phyloP scores from a whole-genome alignment of 2,329 filamentous ascomycete species.

The Exophiala aquamarina region DNA sequence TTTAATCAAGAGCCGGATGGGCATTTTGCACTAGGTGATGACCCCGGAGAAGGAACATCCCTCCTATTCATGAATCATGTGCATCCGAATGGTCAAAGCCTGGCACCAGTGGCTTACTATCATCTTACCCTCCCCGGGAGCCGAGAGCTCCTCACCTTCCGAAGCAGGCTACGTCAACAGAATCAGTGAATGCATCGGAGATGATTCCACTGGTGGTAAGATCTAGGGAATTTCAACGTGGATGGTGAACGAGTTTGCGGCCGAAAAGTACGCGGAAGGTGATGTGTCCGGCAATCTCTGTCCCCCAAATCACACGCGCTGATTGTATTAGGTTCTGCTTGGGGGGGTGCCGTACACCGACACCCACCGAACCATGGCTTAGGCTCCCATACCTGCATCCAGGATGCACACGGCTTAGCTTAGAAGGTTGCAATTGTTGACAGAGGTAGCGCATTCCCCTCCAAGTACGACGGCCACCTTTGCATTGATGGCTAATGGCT shows the following conservation, averaged over 20 bases:
- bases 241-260: constrained; percentile 62
- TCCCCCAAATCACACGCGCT: no score
- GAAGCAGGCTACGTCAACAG: constrained; percentile 48
- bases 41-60: constrained; percentile 54
- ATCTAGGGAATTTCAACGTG: constrained; percentile 56
- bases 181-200: constrained; percentile 54
- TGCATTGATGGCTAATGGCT: constrained; percentile 12
- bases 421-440: constrained; percentile 37
- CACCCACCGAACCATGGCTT: constrained; percentile 37
- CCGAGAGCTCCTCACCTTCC: constrained; percentile 38
- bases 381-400: constrained; percentile 38
- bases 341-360: constrained; percentile 39
- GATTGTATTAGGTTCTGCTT: no score
- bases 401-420: constrained; percentile 37
- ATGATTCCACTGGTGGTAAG: constrained; percentile 51
- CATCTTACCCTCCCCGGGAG: constrained; percentile 44
- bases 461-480: constrained; percentile 1
- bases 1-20: constrained; percentile 49
- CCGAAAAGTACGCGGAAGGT: constrained; percentile 53
- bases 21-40: constrained; percentile 62
- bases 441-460: constrained; percentile 33
- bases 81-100: constrained; percentile 61
- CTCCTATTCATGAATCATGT: constrained; percentile 50
- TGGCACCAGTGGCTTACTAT: constrained; percentile 65
- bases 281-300: constrained; percentile 46